These are phyloP conservation scores for Phytophthora citrophthora DNA, from an alignment of 352 stramenopile species.

Conservation along the genomic window DNA sequence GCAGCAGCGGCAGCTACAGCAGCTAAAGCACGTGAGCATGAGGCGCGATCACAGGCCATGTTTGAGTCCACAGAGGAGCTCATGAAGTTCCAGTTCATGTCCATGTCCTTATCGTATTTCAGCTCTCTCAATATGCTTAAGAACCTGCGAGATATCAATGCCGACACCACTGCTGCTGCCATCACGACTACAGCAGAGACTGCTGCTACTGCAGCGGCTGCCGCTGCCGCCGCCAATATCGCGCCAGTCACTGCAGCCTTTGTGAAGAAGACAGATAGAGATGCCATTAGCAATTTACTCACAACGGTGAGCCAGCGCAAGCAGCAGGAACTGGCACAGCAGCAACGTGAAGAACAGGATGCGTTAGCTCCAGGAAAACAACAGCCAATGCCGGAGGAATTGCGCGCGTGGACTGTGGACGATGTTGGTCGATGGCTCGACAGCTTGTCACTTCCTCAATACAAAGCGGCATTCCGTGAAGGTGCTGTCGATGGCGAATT, in stretches of 20 bases:
- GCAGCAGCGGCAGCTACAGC: slow-evolving; percentile 91
- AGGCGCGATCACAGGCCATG: slow-evolving; percentile 90
- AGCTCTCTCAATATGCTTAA: slow-evolving; percentile 96
- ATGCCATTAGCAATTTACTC: slow-evolving; percentile 73
- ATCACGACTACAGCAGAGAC: slow-evolving; percentile 90
- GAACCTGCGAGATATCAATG: slow-evolving; percentile 93
- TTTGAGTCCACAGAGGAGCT: slow-evolving; percentile 94
- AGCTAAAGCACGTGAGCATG: slow-evolving; percentile 90
- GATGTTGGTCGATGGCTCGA: slow-evolving; percentile 94
- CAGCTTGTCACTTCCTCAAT: slow-evolving; percentile 89
- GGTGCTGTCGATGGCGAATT: slow-evolving; percentile 93
- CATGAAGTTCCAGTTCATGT: slow-evolving; percentile 98
- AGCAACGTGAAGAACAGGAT: slow-evolving; percentile 66
- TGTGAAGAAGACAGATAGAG: slow-evolving; percentile 53
- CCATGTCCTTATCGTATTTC: slow-evolving; percentile 95
- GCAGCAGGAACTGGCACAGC: slow-evolving; percentile 69
- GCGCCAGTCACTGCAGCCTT: slow-evolving; percentile 45
- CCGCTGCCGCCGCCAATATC: slow-evolving; percentile 89
- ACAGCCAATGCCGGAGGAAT: slow-evolving; percentile 74
- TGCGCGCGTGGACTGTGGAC: slow-evolving; percentile 88
- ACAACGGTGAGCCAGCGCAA: slow-evolving; percentile 71
- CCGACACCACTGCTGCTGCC: slow-evolving; percentile 90
- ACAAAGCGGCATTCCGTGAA: slow-evolving; percentile 91
- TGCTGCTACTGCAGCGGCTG: slow-evolving; percentile 84
- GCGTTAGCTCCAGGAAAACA: slow-evolving; percentile 49